Percentiles rank a stretch among this genome's conserved stretches.
phyloP scores from a whole-genome alignment of 208 protist genomes.

The Acanthamoeba healyi region DNA sequence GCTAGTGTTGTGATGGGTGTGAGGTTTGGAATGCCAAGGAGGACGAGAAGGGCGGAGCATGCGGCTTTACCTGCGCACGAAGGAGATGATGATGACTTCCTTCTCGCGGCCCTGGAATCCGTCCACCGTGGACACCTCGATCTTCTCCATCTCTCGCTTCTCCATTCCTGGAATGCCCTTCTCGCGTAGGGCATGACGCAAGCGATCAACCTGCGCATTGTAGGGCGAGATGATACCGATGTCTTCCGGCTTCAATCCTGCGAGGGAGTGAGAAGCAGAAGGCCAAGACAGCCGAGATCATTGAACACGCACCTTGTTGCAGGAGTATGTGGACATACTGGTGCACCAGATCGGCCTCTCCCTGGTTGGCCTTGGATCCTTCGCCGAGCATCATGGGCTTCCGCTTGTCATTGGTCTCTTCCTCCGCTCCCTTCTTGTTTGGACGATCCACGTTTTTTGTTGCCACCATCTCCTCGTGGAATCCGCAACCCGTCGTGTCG shows the following conservation, averaged over 20 bases:
- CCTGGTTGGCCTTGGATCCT: constrained; percentile 81
- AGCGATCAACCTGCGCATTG: constrained; percentile 83
- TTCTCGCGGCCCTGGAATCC: constrained; percentile 89
- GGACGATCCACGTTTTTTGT: constrained; percentile 28
- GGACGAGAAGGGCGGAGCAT: background rate
- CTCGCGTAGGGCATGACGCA: constrained; percentile 25
- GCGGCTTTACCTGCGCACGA: constrained; percentile 84
- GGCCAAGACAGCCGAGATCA: background rate
- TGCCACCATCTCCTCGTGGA: constrained; percentile 74
- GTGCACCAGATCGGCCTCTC: constrained; percentile 77
- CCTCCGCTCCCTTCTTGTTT: background rate
- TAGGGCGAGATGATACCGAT: constrained; percentile 88
- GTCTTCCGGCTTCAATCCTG: background rate
- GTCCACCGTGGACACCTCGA: constrained; percentile 86
- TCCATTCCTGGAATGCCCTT: background rate
- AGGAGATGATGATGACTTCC: constrained; percentile 86
- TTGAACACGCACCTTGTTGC: constrained; percentile 8
- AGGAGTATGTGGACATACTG: constrained; percentile 77
- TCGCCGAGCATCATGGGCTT: background rate
- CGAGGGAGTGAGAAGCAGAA: too few species aligned
- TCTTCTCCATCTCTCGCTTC: constrained; percentile 35
- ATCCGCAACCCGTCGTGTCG: constrained; percentile 81
- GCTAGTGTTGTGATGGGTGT: background rate
- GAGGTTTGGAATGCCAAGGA: background rate
- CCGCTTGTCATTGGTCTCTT: background rate